Percentiles rank a stretch among this genome's conserved stretches.
These are phyloP conservation scores for Xenosphaeropsis pyriputrescens DNA, from an alignment of 2,329 filamentous ascomycete species.

Conservation along the genomic window DNA sequence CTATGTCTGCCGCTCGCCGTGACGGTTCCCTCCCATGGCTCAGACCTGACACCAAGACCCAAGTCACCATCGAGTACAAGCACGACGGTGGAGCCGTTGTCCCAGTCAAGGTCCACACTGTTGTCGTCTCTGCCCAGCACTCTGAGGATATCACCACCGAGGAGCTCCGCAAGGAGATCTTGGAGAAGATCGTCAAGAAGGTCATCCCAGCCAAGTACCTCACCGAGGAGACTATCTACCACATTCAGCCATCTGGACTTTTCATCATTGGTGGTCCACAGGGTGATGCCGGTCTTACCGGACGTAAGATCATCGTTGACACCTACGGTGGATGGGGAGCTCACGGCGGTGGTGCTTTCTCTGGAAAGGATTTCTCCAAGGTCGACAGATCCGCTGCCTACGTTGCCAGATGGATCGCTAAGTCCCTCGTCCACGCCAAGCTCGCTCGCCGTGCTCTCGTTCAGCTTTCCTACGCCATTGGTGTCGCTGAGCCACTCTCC, in stretches of 20 bases:
- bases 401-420: constrained; percentile 96
- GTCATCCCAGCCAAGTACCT: constrained; percentile 87
- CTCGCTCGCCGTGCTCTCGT: constrained; percentile 88
- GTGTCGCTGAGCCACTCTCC: constrained; percentile 93
- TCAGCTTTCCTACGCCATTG: constrained; percentile 98
- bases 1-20: constrained; percentile 81
- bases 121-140: constrained; percentile 95
- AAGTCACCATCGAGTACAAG: constrained; percentile 98
- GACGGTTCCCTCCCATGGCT: constrained; percentile 86
- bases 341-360: constrained; percentile 99
- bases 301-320: constrained; percentile 97
- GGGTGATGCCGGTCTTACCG: constrained; percentile 96
- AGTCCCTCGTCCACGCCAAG: constrained; percentile 82
- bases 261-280: constrained; percentile 99
- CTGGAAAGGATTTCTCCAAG: constrained; percentile 99
- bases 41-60: constrained; percentile 97
- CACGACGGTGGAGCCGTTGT: constrained; percentile 91
- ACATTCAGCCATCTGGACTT: constrained; percentile 94
- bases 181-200: constrained; percentile 93
- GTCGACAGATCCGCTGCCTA: constrained; percentile 98
- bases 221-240: constrained; percentile 88
- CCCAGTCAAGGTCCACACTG: constrained; percentile 84
- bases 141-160: constrained; percentile 77
- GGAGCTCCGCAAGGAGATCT: constrained; percentile 84
- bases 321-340: constrained; percentile 99